phyloP scores from a whole-genome alignment of 768 basidiomycete genomes.

The Lactifluus hygrophoroides region DNA sequence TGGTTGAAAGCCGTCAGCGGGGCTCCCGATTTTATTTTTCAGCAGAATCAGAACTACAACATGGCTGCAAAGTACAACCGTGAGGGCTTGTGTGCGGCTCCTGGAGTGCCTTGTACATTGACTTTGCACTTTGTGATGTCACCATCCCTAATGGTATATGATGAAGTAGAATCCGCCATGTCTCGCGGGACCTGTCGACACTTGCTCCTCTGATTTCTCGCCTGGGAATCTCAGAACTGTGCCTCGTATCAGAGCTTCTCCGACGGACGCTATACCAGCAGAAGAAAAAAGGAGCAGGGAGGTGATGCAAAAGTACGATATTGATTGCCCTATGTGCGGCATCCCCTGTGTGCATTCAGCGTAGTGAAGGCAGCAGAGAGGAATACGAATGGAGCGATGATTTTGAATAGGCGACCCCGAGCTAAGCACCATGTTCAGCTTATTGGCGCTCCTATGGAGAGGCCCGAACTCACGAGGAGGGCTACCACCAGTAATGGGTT shows the following conservation, averaged over 20 bases:
- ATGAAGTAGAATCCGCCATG: too few species aligned
- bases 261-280: slow-evolving; percentile 62
- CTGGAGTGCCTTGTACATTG: too few species aligned
- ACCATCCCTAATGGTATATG: too few species aligned
- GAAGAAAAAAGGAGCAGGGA: slow-evolving; percentile 74
- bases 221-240: not conserved
- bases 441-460: not conserved
- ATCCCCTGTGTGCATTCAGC: slow-evolving; percentile 59
- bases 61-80: too few species aligned
- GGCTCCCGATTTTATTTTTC: too few species aligned
- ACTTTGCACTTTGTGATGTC: too few species aligned
- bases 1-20: too few species aligned
- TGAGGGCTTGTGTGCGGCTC: too few species aligned
- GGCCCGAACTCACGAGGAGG: slow-evolving; percentile 44
- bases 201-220: not conserved
- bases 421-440: not conserved
- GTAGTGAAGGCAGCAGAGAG: slow-evolving; percentile 60
- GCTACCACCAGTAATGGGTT: slow-evolving; percentile 77
- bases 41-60: too few species aligned
- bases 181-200: not conserved
- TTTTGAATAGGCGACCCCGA: slow-evolving; percentile 87
- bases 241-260: slow-evolving; percentile 57
- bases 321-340: slow-evolving; percentile 82
- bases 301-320: slow-evolving; percentile 81
- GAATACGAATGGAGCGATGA: slow-evolving; percentile 71